These are phyloP conservation scores for Hypoxylon lenormandii DNA, from an alignment of 495 filamentous ascomycete genomes.

Conservation along the genomic window DNA sequence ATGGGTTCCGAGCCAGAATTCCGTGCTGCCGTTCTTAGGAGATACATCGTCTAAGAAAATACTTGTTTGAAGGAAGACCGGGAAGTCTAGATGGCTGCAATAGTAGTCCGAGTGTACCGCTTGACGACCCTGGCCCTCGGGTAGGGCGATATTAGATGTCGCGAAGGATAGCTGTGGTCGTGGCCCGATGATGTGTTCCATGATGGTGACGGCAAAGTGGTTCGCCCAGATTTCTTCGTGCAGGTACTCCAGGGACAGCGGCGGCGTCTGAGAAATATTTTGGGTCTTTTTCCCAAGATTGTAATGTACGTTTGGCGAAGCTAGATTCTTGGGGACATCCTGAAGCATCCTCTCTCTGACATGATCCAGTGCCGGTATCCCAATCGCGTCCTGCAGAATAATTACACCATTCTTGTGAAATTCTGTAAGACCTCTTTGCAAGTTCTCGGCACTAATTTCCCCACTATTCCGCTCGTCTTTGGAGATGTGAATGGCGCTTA, in stretches of 20 bases:
- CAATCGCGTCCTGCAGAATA: not conserved
- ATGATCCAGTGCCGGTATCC: not conserved
- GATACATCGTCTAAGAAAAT: slow-evolving; percentile 14
- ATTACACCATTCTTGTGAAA: not conserved
- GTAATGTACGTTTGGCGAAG: not conserved
- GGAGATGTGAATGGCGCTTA: not conserved
- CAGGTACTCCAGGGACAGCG: not conserved
- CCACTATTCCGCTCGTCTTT: not conserved
- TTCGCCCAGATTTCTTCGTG: slow-evolving; percentile 1
- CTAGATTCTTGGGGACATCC: not conserved
- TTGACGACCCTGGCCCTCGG: not conserved
- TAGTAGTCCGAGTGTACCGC: not conserved
- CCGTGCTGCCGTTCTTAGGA: slow-evolving; percentile 64
- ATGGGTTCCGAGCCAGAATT: slow-evolving; percentile 68
- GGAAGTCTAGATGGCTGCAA: not conserved
- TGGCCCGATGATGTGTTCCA: not conserved
- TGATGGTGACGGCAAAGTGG: not conserved
- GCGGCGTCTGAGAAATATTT: not conserved
- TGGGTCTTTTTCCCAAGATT: not conserved
- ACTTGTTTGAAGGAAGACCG: not conserved
- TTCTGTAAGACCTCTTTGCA: not conserved
- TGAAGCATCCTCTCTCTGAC: slow-evolving; percentile 1
- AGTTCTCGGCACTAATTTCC: not conserved
- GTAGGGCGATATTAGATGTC: not conserved
- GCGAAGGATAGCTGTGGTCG: not conserved